Evolutionary conservation across 805 yeast genomes (phyloP).

Genomic region (Gaillardinia entomophila): DNA sequence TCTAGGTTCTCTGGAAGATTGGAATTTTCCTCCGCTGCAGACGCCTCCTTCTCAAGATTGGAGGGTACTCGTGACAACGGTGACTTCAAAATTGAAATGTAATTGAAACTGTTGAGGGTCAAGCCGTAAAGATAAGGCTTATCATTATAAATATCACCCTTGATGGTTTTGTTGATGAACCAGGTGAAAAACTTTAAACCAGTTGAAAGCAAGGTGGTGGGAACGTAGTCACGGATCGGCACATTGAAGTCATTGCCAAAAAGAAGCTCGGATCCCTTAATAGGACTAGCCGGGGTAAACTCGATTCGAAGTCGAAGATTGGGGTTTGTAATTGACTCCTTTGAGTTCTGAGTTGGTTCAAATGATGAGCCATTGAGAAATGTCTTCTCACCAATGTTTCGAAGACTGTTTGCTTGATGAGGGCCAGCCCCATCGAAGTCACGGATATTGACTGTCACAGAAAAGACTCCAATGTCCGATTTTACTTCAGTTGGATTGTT

Average conservation of each 20-base stretch:
- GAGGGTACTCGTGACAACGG: no score
- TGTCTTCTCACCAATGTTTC: constrained; percentile 21
- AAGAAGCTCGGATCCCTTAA: constrained; percentile 49
- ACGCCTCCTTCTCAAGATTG: constrained; percentile 2
- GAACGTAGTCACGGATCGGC: constrained; percentile 55
- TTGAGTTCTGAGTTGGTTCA: constrained; percentile 5
- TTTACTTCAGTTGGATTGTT: constrained; percentile 28
- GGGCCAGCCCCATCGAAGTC: constrained; percentile 40
- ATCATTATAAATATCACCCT: constrained; percentile 56
- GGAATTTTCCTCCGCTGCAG: constrained; percentile 2
- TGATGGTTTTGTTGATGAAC: constrained; percentile 59
- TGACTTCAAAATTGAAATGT: constrained; percentile 33
- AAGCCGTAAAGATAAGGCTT: constrained; percentile 61
- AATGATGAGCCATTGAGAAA: constrained; percentile 16
- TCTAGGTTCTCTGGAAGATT: constrained; percentile 21
- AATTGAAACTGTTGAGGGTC: constrained; percentile 52
- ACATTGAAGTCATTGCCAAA: constrained; percentile 65
- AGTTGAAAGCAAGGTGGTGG: constrained; percentile 39
- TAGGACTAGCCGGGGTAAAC: constrained; percentile 36
- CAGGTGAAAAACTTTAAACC: constrained; percentile 54
- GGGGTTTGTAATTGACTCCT: constrained; percentile 10
- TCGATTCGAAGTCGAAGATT: constrained; percentile 29
- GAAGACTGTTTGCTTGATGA: constrained; percentile 29
- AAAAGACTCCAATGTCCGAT: constrained; percentile 33
- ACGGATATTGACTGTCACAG: constrained; percentile 37